phyloP scores from a whole-genome alignment of 2,329 filamentous ascomycete species.

The Didymella keratinophila region DNA sequence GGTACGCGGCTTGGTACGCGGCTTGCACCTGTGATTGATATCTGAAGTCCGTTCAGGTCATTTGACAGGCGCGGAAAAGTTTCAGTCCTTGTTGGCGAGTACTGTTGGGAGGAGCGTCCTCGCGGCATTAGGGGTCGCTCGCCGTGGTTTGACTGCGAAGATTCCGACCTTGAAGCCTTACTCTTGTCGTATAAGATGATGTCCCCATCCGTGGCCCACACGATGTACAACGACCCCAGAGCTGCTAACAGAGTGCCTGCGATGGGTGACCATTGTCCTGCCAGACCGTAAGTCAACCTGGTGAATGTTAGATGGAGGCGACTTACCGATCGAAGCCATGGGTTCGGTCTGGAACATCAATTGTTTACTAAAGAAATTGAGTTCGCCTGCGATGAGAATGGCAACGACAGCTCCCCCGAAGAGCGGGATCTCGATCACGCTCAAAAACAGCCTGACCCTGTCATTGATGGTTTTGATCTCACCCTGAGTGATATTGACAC shows the following conservation, averaged over 20 bases:
- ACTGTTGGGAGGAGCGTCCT: conserved; percentile 22
- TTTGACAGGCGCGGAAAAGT: conserved; percentile 25
- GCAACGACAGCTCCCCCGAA: conserved; percentile 66
- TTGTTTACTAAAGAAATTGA: conserved; percentile 68
- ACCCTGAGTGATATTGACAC: conserved; percentile 62
- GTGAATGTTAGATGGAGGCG: too few relatives aligned
- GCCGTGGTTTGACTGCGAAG: conserved; percentile 7
- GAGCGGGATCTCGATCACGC: conserved; percentile 63
- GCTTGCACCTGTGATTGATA: conserved; percentile 26
- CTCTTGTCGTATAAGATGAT: not conserved
- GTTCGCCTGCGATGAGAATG: conserved; percentile 68
- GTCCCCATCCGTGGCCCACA: conserved; percentile 47
- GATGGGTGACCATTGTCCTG: conserved; percentile 65
- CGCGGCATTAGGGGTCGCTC: conserved; percentile 25
- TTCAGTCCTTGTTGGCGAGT: conserved; percentile 8
- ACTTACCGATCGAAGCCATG: conserved; percentile 63
- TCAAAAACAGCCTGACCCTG: conserved; percentile 48
- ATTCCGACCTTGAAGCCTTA: not conserved
- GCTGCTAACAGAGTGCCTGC: conserved; percentile 66
- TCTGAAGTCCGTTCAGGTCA: conserved; percentile 24
- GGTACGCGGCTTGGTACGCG: conserved; percentile 5
- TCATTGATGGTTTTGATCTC: conserved; percentile 57
- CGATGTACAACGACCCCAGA: conserved; percentile 65
- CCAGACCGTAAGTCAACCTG: not conserved
- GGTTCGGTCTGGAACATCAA: conserved; percentile 68